Percentiles rank a stretch among this genome's conserved stretches.
These are phyloP conservation scores for Theileria parva DNA, from an alignment of 169 alveolate genomes.

Conservation along the genomic window DNA sequence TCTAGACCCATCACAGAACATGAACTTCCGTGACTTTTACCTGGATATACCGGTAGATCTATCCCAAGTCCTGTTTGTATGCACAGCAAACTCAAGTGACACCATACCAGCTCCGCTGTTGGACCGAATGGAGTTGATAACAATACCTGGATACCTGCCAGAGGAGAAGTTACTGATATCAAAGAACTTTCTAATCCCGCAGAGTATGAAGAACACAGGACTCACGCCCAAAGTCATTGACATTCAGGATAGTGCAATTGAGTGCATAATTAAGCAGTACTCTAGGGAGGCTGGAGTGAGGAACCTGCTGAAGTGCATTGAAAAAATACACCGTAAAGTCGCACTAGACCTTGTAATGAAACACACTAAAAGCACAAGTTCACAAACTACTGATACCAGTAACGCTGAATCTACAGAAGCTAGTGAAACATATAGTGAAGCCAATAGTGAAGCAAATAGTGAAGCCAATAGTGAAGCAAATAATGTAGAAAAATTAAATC, in stretches of 20 bases:
- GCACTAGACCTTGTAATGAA: conserved; percentile 85
- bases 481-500: conserved; percentile 8
- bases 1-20: conserved; percentile 89
- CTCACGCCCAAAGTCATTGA: conserved; percentile 37
- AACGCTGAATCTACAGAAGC: conserved; percentile 10
- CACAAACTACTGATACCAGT: neutral
- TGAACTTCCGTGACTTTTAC: conserved; percentile 69
- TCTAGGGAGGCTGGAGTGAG: conserved; percentile 95
- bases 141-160: conserved; percentile 86
- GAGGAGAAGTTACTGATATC: conserved; percentile 88
- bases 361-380: conserved; percentile 16
- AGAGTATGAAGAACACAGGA: conserved; percentile 80
- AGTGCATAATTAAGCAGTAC: conserved; percentile 82
- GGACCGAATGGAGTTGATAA: conserved; percentile 93
- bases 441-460: neutral
- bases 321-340: conserved; percentile 83
- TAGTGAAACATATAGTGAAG: neutral
- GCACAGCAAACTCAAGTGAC: conserved; percentile 92
- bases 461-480: neutral
- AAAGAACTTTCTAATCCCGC: conserved; percentile 82
- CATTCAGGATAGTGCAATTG: conserved; percentile 61
- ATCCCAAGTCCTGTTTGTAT: conserved; percentile 86
- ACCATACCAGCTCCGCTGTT: conserved; percentile 88
- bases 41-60: conserved; percentile 85
- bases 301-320: conserved; percentile 80